Evolutionary conservation across 2,329 filamentous ascomycete genomes (phyloP), one percentile per base, ranked within the genome.

Genomic region (Arthrobotrys musiformis): DNA sequence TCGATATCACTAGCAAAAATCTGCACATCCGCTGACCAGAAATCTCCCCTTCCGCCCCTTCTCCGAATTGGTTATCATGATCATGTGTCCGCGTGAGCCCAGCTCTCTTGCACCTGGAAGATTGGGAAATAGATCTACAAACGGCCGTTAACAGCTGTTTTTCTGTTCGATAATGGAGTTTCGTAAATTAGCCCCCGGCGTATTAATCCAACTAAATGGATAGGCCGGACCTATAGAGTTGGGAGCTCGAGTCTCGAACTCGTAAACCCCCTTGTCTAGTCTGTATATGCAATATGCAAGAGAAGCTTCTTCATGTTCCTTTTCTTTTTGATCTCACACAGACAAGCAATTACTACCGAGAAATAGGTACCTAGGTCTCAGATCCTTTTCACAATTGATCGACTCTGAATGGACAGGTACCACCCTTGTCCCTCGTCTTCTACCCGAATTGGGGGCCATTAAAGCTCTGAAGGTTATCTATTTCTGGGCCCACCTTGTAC

Each of bases 81-180:
- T n/a, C n/a, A n/a, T n/a, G 17, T 61, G 61, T 52, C 69, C 69
- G 28, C 61, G 61, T 73, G 69, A 35, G 40, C 50, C 17, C 66
- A n/a, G n/a, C 28, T 24, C 66, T 50, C 46, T 66, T 24, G 24
- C 40, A 67, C 61, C 69, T 73, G 30, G 24, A 9, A 15, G 37
- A 66, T 73, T 33, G 8, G 52, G 69, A 19, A 60, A 73, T n/a
- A 66, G 69, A 73, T 73, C 69, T 66, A 66, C 69, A 40, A 48
- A 46, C 9, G 15, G 42, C 60, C 37, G 61, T 60, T 35, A 72
- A 48, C 46, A 48, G 68, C 54, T 33, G 30, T 19, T 17, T 56
- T 67, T 61, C 17, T 48, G 44, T 37, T 60, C 26, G 58, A 64
- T 72, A 63, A 63, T 44, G 52, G 22, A 42, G 28, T 58, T 35